Conservation (phyloP, 768 basidiomycete species). For the Daedalea quercina region DNA sequence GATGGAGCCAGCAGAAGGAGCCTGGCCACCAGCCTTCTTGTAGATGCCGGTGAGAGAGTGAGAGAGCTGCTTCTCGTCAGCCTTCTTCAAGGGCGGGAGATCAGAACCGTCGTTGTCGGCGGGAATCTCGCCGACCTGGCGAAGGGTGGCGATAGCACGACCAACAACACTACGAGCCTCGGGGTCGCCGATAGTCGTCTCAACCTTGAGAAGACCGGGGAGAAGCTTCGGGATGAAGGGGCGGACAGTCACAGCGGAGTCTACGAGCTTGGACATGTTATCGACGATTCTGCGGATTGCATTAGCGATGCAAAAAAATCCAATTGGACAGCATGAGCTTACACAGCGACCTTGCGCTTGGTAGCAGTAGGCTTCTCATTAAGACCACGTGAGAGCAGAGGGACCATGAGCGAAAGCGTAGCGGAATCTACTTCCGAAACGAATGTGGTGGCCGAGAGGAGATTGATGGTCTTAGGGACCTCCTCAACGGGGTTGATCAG, state of each 20-base stretch:
- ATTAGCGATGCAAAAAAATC: constrained; percentile 9
- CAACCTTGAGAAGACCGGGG: constrained; percentile 93
- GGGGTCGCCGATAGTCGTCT: constrained; percentile 92
- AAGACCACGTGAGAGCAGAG: constrained; percentile 89
- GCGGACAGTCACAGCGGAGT: constrained; percentile 89
- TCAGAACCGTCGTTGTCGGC: constrained; percentile 80
- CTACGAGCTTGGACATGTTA: constrained; percentile 98
- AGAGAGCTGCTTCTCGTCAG: constrained; percentile 61
- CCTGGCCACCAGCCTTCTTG: constrained; percentile 70
- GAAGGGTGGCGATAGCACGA: constrained; percentile 91
- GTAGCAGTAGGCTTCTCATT: constrained; percentile 91
- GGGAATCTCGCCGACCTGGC: constrained; percentile 90
- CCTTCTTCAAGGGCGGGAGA: constrained; percentile 77
- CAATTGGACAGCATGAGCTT: constrained; percentile 27
- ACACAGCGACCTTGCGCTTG: constrained; percentile 98
- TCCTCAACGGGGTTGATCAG: constrained; percentile 99
- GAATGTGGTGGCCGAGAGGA: constrained; percentile 98
- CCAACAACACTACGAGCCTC: constrained; percentile 92
- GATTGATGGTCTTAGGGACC: constrained; percentile 89
- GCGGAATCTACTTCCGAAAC: constrained; percentile 98
- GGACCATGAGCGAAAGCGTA: constrained; percentile 96
- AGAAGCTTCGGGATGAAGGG: constrained; percentile 96
- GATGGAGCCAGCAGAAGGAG: constrained; percentile 51
- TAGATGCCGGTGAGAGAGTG: constrained; percentile 68
- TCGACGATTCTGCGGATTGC: constrained; percentile 67